Conservation (phyloP, 768 basidiomycete species). For the Flagelloscypha sp. region DNA sequence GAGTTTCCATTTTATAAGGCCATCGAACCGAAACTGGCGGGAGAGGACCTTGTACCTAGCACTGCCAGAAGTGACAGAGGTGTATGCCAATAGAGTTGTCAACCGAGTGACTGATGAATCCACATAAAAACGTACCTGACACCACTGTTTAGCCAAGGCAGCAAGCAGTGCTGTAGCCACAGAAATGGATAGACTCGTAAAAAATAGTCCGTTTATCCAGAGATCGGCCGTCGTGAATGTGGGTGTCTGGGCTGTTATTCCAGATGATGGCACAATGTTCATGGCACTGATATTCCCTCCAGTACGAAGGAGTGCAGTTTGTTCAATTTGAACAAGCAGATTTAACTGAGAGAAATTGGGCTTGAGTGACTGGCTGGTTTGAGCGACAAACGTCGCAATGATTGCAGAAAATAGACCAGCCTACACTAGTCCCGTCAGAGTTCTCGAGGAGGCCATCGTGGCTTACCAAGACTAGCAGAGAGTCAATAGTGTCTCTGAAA, state of each 20-base stretch:
- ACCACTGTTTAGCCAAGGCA: constrained; percentile 18
- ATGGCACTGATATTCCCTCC: no score
- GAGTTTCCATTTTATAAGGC: constrained; percentile 12
- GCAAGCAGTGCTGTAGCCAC: constrained; percentile 15
- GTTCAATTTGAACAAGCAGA: no score
- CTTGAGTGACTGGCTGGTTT: not conserved
- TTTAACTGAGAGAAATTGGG: no score
- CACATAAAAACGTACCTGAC: no score
- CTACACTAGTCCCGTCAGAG: no score
- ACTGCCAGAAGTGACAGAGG: constrained; percentile 2
- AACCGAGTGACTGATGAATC: no score
- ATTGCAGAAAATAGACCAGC: constrained; percentile 3
- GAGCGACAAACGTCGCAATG: not conserved
- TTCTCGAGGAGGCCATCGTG: no score
- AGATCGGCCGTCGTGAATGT: constrained; percentile 6
- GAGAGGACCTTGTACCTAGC: not conserved
- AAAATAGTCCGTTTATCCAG: constrained; percentile 13
- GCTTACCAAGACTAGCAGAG: constrained; percentile 1
- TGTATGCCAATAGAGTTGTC: constrained; percentile 12
- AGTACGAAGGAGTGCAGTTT: no score
- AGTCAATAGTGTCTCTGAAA: constrained; percentile 4
- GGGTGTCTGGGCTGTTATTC: no score
- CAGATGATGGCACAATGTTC: no score
- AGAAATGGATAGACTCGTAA: constrained; percentile 14
- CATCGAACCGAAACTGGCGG: constrained; percentile 14